A percentile compares a stretch with the other conserved stretches of the same genome.
Conservation (phyloP, 164 flowering plant species). For the Taxillus chinensis region DNA sequence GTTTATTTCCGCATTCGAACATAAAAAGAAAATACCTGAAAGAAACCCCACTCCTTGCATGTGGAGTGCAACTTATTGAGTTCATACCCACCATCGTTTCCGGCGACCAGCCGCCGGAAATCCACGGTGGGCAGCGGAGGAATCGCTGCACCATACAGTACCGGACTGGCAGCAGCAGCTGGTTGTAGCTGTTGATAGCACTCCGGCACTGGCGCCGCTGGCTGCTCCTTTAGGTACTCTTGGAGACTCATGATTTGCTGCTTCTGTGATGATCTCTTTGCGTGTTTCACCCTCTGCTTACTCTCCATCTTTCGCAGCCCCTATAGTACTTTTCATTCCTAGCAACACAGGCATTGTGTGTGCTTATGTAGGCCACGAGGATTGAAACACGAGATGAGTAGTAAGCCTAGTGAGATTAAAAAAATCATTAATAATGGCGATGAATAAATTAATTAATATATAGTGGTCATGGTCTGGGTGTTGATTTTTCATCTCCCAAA, state of each 20-base stretch:
- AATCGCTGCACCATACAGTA: not conserved
- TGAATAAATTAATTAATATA: too few species aligned
- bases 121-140: constrained; percentile 14
- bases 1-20: too few species aligned
- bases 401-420: too few species aligned
- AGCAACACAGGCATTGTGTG: too few species aligned
- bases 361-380: too few species aligned
- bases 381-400: too few species aligned
- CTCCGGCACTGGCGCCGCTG: not conserved
- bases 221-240: not conserved
- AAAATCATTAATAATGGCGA: too few species aligned
- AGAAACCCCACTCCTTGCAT: constrained; percentile 42
- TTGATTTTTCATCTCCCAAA: too few species aligned
- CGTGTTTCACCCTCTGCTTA: not conserved
- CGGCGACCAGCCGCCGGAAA: constrained; percentile 8
- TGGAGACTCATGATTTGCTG: not conserved
- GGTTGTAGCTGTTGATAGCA: not conserved
- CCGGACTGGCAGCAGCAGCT: not conserved
- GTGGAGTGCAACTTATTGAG: constrained; percentile 25
- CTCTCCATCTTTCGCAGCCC: too few species aligned
- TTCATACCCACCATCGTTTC: constrained; percentile 8
- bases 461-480: too few species aligned
- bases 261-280: not conserved
- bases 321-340: too few species aligned
- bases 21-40: constrained; percentile 21